These are phyloP conservation scores for Colletotrichum melonis DNA, from an alignment of 2,329 filamentous ascomycete genomes.

Conservation along the genomic window DNA sequence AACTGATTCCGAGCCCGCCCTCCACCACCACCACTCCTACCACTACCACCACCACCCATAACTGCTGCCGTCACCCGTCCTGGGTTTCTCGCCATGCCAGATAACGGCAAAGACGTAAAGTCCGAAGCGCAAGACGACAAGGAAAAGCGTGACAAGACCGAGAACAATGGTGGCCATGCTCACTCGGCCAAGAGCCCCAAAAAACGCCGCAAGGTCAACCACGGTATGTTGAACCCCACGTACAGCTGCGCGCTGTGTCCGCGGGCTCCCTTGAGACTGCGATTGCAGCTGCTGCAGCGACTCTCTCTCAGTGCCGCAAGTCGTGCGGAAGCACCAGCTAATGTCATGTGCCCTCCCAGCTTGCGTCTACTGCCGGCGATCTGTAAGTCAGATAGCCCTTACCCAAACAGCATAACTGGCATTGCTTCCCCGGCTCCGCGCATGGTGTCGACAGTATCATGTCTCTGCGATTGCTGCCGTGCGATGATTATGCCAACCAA, in stretches of 20 bases:
- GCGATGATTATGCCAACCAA: conserved; percentile 24
- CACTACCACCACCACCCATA: background rate
- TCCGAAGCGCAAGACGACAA: conserved; percentile 50
- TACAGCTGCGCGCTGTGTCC: background rate
- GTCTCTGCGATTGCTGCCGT: conserved; percentile 21
- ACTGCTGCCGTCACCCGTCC: background rate
- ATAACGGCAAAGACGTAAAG: conserved; percentile 51
- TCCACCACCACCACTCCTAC: background rate
- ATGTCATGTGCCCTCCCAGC: conserved; percentile 64
- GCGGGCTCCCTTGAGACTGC: conserved; percentile 25
- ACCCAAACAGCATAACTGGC: conserved; percentile 42
- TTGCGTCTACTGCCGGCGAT: conserved; percentile 90
- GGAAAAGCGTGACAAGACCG: conserved; percentile 39
- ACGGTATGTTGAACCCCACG: conserved; percentile 73
- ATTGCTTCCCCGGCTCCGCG: background rate
- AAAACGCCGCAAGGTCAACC: conserved; percentile 90
- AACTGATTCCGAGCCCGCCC: conserved; percentile 42
- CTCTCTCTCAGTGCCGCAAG: conserved; percentile 35
- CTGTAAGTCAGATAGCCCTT: conserved; percentile 72
- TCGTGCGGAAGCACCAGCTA: conserved; percentile 43
- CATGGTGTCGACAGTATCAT: conserved; percentile 20
- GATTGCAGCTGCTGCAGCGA: conserved; percentile 30
- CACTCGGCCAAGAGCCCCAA: conserved; percentile 69
- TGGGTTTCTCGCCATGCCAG: conserved; percentile 44
- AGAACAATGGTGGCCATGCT: conserved; percentile 45